Evolutionary conservation across 2,329 filamentous ascomycete genomes (phyloP).

Genomic region (Cadophora luteo-olivacea): DNA sequence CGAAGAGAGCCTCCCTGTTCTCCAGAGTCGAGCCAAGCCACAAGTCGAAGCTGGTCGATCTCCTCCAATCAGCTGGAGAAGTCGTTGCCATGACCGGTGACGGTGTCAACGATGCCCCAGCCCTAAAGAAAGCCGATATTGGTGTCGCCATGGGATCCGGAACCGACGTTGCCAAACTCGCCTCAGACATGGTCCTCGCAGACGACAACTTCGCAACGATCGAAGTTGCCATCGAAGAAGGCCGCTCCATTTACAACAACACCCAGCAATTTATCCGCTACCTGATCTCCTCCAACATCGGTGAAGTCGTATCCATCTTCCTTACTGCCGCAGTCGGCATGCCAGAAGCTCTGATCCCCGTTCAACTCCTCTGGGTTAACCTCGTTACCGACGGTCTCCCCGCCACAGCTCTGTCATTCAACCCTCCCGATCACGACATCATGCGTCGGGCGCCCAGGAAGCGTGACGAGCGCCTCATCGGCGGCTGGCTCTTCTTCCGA

Average conservation of each 20-base stretch:
- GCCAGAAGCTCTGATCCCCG: slow-evolving; percentile 95
- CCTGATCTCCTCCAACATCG: slow-evolving; percentile 98
- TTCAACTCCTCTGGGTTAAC: slow-evolving; percentile 98
- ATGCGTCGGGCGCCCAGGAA: slow-evolving; percentile 93
- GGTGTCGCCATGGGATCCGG: slow-evolving; percentile 98
- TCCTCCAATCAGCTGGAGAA: slow-evolving; percentile 89
- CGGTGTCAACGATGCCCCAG: slow-evolving; percentile 97
- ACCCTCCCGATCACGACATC: slow-evolving; percentile 97
- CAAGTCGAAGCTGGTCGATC: slow-evolving; percentile 97
- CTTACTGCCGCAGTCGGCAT: slow-evolving; percentile 94
- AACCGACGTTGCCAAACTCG: slow-evolving; percentile 95
- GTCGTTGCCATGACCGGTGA: slow-evolving; percentile 99
- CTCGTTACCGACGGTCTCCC: slow-evolving; percentile 96
- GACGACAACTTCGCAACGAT: slow-evolving; percentile 99
- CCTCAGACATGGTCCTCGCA: slow-evolving; percentile 97
- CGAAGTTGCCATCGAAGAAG: slow-evolving; percentile 93
- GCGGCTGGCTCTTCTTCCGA: slow-evolving; percentile 96
- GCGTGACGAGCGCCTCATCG: slow-evolving; percentile 90
- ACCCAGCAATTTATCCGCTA: slow-evolving; percentile 99
- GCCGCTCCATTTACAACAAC: slow-evolving; percentile 99
- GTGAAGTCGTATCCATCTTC: slow-evolving; percentile 99
- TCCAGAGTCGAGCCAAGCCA: slow-evolving; percentile 94
- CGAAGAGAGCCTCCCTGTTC: slow-evolving; percentile 87
- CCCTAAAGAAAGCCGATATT: slow-evolving; percentile 98
- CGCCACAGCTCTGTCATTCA: slow-evolving; percentile 95